Base-by-base conservation (phyloP, 139 green algal genomes). In the Chlamydomonas applanata region DNA sequence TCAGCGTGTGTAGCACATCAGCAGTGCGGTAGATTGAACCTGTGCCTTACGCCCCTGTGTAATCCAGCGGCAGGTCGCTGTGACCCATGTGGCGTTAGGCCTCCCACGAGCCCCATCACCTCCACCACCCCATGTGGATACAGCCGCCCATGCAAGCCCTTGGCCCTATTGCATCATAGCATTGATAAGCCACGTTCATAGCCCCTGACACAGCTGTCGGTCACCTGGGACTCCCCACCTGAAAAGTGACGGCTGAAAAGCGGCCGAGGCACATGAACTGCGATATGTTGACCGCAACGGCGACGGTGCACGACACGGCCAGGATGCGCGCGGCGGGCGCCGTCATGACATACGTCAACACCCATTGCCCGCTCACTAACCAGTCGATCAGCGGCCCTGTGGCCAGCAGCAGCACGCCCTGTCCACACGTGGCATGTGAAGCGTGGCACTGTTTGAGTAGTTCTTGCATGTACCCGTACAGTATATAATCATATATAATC, bases 231-330 rank as follows among this genome's bases (percentile, higher is more conserved):
- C n/a, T n/a, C n/a, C n/a, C n/a, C 60, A 94, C 92, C 87, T 98
- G 94, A 82, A 97, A 98, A 2, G 91, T 92, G 30, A 98, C 89
- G 0, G 94, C 94, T 22, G 84, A 90, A 83, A 98, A 98, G 24
- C 93, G 83, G 32, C 94, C 94, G 35, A 98, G 85, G 86, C 94
- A 98, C 81, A 94, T 90, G 83, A 97, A 98, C 87, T 98, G 93
- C 17, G 72, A 88, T 33, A 97, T 80, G 83, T 98, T 98, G 67
- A 97, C 91, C 5, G 87, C 71, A 45, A 98, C 89, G 5, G 93
- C 91, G 29, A 95, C 81, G 0, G 74, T 59, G 77, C 90, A 98
- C 1, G 86, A 94, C 22, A 85, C 9, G 0, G 72, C 27, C n/a
- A 98, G 82, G 44, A 80, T 86, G 4, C 79, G 63, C 0, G 85